Base-by-base conservation (phyloP, 169 alveolate species). In the Cryptosporidium parvum region DNA sequence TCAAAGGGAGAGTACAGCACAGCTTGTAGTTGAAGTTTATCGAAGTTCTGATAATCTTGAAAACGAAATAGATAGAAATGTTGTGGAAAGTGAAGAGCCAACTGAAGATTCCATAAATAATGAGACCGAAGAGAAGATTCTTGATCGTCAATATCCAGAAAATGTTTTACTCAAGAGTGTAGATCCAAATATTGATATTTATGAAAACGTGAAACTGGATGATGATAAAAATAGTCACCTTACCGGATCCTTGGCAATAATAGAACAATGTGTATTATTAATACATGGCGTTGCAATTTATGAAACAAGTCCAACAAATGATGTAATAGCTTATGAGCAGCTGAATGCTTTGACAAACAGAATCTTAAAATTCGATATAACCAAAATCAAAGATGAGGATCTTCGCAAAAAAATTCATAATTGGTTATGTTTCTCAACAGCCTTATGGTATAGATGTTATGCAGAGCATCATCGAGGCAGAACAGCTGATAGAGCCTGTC, bases 281-380 rank as follows among this genome's bases (percentile, higher is more conserved):
- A 91, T 93, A 14, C 93, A 92, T 72, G 92, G 94, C 33, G 93
- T 94, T 67, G 92, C 93, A 48, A 72, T 91, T 45, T 75, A 92
- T 18, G 94, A 91, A 72, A 91, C 95, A 33, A 91, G 86, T 18
- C 95, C 97, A 18, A 93, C 93, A 69, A 96, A 95, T 71, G 97
- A 94, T 59, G 42, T 80, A 59, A 80, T 80, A 26, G 89, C 89
- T 31, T 80, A 80, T 62, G 89, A 80, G 51, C 89, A 80, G n/a
- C 52, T 80, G 33, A 65, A 42, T 37, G 89, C 89, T 59, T 31
- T 80, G 14, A 80, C 68, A 23, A 80, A 80, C 12, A 51, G 89
- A 26, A 80, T 80, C 35, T 84, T 94, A n/a, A 73, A 93, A 53
- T 85, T 93, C 70, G 97, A 95, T 84, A 84, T 93, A 21, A 92